phyloP scores from a whole-genome alignment of 192 early-diverging fungal species.

The Diversispora epigaea region DNA sequence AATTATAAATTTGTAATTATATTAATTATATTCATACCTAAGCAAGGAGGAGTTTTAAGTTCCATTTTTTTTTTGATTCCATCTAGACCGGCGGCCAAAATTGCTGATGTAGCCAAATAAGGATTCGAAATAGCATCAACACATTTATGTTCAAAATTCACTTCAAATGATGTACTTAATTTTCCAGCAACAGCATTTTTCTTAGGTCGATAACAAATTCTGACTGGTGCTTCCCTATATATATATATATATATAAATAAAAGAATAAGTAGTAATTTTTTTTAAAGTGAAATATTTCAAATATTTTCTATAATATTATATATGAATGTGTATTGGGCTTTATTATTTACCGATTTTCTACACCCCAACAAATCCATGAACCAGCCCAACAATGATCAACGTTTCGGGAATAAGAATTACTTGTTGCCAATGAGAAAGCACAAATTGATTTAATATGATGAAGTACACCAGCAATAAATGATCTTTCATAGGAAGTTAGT shows the following conservation, averaged over 20 bases:
- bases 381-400: slow-evolving; percentile 13
- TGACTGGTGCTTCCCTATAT: slow-evolving; percentile 8
- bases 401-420: neutral
- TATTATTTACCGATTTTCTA: slow-evolving; percentile 7
- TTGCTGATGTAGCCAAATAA: neutral
- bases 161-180: neutral
- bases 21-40: neutral
- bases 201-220: neutral
- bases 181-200: too few relatives aligned
- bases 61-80: slow-evolving; percentile 9
- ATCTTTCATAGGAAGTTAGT: slow-evolving; percentile 13
- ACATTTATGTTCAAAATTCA: slow-evolving; percentile 19
- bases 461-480: slow-evolving; percentile 17
- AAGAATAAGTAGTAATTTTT: too few relatives aligned
- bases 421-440: slow-evolving; percentile 4
- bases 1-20: neutral
- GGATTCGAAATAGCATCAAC: slow-evolving; percentile 11
- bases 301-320: neutral
- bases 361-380: slow-evolving; percentile 16
- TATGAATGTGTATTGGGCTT: neutral
- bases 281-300: neutral
- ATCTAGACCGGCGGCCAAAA: neutral
- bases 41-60: neutral
- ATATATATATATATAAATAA: neutral
- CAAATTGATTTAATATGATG: neutral